Percentiles rank a stretch among this genome's conserved stretches.
phyloP scores from a whole-genome alignment of 257 asterid genomes.

The Solanum virginianum region DNA sequence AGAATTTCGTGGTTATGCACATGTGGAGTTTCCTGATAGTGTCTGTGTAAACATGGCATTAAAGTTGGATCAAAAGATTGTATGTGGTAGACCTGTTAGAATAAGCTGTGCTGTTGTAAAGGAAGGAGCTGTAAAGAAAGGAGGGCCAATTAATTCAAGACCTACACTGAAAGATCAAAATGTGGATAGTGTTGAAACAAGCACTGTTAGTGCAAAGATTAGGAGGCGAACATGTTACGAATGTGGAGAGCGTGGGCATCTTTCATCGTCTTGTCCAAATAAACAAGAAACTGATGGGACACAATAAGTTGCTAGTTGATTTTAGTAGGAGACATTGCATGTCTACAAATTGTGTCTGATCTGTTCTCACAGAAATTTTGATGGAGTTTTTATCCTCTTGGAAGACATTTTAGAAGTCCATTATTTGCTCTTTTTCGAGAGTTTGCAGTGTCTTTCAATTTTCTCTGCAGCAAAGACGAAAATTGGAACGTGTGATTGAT shows the following conservation, averaged over 20 bases:
- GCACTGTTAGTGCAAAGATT: slow-evolving; percentile 48
- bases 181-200: slow-evolving; percentile 5
- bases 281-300: slow-evolving; percentile 25
- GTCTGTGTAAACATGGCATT: slow-evolving; percentile 46
- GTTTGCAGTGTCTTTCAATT: not conserved
- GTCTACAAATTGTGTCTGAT: not conserved
- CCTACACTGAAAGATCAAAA: slow-evolving; percentile 1
- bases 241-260: slow-evolving; percentile 84
- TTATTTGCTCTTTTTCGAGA: not conserved
- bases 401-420: not conserved
- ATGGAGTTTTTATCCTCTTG: not conserved
- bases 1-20: slow-evolving; percentile 85
- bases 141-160: slow-evolving; percentile 10
- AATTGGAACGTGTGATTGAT: not conserved
- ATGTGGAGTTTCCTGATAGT: slow-evolving; percentile 64
- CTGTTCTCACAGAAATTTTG: not conserved
- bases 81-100: slow-evolving; percentile 72
- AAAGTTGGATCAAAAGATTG: slow-evolving; percentile 61
- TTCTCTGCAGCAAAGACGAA: not conserved
- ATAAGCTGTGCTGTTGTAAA: slow-evolving; percentile 68
- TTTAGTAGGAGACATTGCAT: not conserved
- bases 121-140: slow-evolving; percentile 35
- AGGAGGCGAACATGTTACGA: slow-evolving; percentile 76
- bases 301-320: slow-evolving; percentile 16
- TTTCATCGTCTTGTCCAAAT: slow-evolving; percentile 70